Conservation (phyloP, 345 rosid species). For the Pugionium dolabratum region DNA sequence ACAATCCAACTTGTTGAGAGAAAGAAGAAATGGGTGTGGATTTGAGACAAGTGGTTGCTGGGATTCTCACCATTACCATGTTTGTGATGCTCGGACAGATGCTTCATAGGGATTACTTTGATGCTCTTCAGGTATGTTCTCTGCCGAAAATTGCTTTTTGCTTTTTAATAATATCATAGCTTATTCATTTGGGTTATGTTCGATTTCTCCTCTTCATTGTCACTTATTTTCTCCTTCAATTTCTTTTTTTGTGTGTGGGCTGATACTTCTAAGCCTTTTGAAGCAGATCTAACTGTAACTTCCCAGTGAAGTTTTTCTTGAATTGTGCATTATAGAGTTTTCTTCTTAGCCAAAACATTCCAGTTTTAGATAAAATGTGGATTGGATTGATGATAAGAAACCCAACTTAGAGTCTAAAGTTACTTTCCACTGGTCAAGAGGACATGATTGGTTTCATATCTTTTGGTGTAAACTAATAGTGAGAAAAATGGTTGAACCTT, state of each 20-base stretch:
- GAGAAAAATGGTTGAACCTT: slow-evolving; percentile 22
- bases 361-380: slow-evolving; percentile 27
- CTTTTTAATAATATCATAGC: too few species aligned
- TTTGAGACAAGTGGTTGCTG: slow-evolving; percentile 96
- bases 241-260: too few species aligned
- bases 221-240: neutral
- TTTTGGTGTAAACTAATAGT: slow-evolving; percentile 31
- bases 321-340: slow-evolving; percentile 19
- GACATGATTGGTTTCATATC: slow-evolving; percentile 33
- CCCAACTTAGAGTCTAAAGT: slow-evolving; percentile 6
- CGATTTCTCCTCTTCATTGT: slow-evolving; percentile 12
- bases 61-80: slow-evolving; percentile 86
- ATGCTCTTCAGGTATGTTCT: slow-evolving; percentile 59
- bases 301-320: too few species aligned
- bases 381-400: slow-evolving; percentile 31
- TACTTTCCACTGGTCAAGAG: slow-evolving; percentile 18
- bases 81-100: slow-evolving; percentile 95
- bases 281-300: slow-evolving; percentile 27
- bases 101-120: slow-evolving; percentile 95
- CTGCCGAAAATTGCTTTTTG: slow-evolving; percentile 18
- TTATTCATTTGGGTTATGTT: too few species aligned
- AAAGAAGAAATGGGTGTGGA: slow-evolving; percentile 68
- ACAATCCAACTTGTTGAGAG: neutral
- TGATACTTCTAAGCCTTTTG: neutral
- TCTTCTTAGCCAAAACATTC: slow-evolving; percentile 17